phyloP scores from a whole-genome alignment of 257 asterid species.

The Jacaranda mimosifolia region DNA sequence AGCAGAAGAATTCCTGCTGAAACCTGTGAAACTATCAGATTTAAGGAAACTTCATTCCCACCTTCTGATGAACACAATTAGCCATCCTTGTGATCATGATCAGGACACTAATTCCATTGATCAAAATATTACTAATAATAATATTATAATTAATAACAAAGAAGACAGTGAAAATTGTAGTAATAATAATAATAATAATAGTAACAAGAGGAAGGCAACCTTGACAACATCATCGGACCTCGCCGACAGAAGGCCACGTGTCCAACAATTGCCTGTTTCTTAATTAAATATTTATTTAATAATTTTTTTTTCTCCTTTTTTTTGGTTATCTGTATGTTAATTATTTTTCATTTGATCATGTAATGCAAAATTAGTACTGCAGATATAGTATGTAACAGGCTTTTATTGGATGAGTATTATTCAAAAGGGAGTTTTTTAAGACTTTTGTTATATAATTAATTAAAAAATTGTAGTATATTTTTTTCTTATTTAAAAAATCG shows the following conservation, averaged over 20 bases:
- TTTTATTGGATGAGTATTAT: not conserved
- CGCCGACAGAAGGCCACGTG: slow-evolving; percentile 49
- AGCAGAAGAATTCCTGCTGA: slow-evolving; percentile 66
- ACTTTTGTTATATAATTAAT: not conserved
- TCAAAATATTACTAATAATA: too few species aligned
- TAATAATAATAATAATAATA: slow-evolving; percentile 45
- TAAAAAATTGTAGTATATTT: too few species aligned
- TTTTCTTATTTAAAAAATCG: too few species aligned
- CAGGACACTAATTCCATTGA: not conserved
- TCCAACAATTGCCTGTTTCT: slow-evolving; percentile 45
- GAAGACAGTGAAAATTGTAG: slow-evolving; percentile 40
- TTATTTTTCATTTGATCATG: not conserved
- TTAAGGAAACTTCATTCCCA: slow-evolving; percentile 57
- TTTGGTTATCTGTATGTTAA: not conserved
- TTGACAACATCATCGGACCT: slow-evolving; percentile 38
- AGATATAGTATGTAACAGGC: slow-evolving; percentile 3
- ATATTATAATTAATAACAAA: not conserved
- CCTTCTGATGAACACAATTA: slow-evolving; percentile 26
- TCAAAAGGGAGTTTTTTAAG: not conserved
- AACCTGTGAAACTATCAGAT: slow-evolving; percentile 64
- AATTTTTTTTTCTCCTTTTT: not conserved
- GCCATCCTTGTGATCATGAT: not conserved
- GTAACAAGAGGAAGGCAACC: slow-evolving; percentile 51
- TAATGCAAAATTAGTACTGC: too few species aligned
- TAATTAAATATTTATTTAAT: slow-evolving; percentile 20